A percentile compares a stretch with the other conserved stretches of the same genome.
phyloP scores from a whole-genome alignment of 306 rosid genomes.

The Vicia villosa region DNA sequence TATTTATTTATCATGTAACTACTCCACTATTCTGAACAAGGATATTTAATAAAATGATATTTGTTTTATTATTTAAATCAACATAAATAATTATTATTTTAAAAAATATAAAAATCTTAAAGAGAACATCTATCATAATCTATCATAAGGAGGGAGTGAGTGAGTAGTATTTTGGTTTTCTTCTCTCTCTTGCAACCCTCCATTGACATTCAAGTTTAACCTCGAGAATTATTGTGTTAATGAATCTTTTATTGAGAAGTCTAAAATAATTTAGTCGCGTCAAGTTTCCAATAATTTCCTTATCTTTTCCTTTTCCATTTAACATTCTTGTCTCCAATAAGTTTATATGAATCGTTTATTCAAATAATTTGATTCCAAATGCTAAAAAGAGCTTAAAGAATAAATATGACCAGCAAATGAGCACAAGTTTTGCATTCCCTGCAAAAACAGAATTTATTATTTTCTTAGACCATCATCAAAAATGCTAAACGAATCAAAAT shows the following conservation, averaged over 20 bases:
- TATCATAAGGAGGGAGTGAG: too few relatives aligned
- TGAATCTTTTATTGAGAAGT: not conserved
- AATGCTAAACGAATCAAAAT: conserved; percentile 26
- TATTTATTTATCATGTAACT: too few relatives aligned
- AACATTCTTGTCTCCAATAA: conserved; percentile 8
- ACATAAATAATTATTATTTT: too few relatives aligned
- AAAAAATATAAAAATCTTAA: too few relatives aligned
- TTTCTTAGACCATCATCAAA: not conserved
- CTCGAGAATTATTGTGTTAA: too few relatives aligned
- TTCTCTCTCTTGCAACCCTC: not conserved
- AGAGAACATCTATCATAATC: too few relatives aligned
- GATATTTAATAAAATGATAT: too few relatives aligned
- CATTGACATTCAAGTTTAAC: not conserved
- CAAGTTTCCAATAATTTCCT: too few relatives aligned
- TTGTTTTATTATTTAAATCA: too few relatives aligned
- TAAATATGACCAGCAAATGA: not conserved
- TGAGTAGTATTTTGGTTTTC: not conserved
- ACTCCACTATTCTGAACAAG: too few relatives aligned
- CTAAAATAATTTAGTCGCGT: not conserved
- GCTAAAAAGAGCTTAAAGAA: not conserved
- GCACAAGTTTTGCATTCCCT: not conserved
- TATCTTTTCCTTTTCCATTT: not conserved
- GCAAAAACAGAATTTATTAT: not conserved
- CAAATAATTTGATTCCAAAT: conserved; percentile 13
- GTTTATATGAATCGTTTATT: not conserved